Conservation (phyloP, 495 filamentous ascomycete species). For the Corynascus novoguineensis region DNA sequence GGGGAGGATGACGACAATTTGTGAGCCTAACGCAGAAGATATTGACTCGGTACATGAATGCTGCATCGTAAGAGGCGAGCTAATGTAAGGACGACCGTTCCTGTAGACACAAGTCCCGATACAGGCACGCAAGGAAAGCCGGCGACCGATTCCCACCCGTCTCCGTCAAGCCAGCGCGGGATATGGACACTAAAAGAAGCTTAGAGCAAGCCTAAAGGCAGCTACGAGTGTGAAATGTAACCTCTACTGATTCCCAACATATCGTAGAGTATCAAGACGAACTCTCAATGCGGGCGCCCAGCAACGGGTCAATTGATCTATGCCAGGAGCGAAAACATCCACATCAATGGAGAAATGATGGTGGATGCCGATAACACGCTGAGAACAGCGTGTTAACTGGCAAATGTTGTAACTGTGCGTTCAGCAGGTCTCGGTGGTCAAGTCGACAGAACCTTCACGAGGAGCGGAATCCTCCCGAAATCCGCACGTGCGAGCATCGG, state of each 20-base stretch:
- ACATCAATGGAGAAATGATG: conserved; percentile 27
- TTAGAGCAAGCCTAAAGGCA: neutral
- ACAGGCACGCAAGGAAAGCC: neutral
- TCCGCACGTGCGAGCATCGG: too few relatives aligned
- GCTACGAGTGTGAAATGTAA: conserved; percentile 20
- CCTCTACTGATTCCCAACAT: conserved; percentile 38
- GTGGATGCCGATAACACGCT: conserved; percentile 31
- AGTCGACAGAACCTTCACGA: neutral
- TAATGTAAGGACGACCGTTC: neutral
- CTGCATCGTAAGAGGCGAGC: neutral
- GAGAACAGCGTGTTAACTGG: conserved; percentile 27
- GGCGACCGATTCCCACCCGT: neutral
- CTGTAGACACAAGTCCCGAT: too few relatives aligned
- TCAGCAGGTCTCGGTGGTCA: neutral
- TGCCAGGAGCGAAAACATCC: conserved; percentile 36
- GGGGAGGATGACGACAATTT: neutral
- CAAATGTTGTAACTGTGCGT: conserved; percentile 20
- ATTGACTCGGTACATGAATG: neutral
- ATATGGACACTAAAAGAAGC: neutral
- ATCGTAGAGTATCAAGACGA: conserved; percentile 28
- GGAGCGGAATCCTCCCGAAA: too few relatives aligned
- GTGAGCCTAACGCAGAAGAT: neutral
- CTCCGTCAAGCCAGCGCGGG: too few relatives aligned
- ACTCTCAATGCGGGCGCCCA: conserved; percentile 34
- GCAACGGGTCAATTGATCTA: conserved; percentile 33